These are phyloP conservation scores for Cocos nucifera DNA, from an alignment of 176 grass and related monocot species.

Conservation along the genomic window DNA sequence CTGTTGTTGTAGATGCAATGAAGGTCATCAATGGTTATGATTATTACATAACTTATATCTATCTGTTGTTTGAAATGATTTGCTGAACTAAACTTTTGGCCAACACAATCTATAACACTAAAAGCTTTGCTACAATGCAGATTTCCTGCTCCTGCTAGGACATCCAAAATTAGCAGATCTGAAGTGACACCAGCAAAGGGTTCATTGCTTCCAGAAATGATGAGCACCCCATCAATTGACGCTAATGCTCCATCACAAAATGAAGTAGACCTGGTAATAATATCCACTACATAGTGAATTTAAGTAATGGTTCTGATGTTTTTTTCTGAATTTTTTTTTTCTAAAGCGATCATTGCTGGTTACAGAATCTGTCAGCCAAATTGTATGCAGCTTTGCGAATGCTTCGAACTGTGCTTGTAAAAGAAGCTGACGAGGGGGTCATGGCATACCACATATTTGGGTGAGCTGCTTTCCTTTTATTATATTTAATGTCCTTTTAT, in stretches of 20 bases:
- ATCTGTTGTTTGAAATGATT: neutral
- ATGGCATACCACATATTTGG: conserved; percentile 56
- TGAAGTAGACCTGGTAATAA: conserved; percentile 38
- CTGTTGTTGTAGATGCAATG: too few relatives aligned
- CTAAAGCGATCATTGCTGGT: conserved; percentile 4
- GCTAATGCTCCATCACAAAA: conserved; percentile 30
- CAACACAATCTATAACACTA: too few relatives aligned
- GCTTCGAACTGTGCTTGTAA: conserved; percentile 35
- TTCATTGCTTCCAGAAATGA: conserved; percentile 15
- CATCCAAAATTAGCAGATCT: conserved; percentile 47
- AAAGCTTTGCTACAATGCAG: conserved; percentile 28
- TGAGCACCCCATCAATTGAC: conserved; percentile 22
- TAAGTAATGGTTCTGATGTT: conserved; percentile 4
- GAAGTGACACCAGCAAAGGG: conserved; percentile 23
- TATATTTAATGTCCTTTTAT: too few relatives aligned
- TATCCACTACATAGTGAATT: neutral
- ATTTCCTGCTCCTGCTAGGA: conserved; percentile 44
- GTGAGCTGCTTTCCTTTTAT: conserved; percentile 22
- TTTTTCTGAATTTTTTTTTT: neutral
- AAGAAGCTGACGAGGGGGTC: conserved; percentile 27
- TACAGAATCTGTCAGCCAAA: conserved; percentile 29
- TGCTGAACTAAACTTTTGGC: too few relatives aligned
- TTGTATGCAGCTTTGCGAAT: conserved; percentile 26
- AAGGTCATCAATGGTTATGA: too few relatives aligned
- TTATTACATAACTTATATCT: neutral